Evolutionary conservation across 2,329 filamentous ascomycete species (phyloP), one percentile per base, ranked within the genome.

Genomic region (Botrytis tulipae): DNA sequence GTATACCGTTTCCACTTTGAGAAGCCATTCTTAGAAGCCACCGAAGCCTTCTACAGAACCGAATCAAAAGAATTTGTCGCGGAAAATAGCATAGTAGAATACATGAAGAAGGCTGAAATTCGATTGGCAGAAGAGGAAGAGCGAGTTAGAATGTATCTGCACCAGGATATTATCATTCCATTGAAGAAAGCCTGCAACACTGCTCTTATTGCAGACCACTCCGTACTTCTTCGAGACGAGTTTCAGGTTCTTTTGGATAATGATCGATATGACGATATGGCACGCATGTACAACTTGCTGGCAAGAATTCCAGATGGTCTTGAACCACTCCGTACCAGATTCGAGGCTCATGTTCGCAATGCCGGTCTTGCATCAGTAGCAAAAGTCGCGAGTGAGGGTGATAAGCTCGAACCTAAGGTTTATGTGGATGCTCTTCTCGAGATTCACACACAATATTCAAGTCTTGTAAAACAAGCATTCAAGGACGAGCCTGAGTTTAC

Each of bases 71-170:
- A 94, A 76, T 99, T 99, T 81, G 90, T 99, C 48, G 93, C 94
- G 18, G 95, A 98, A 82, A 99, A 99, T 82, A 97, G 93, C 76
- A 94, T 99, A 6, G 95, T 99, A 48, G 96, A 99, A 81, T 99
- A 98, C 84, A 98, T 99, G 96, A 98, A 98, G 87, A 99, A 99
- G 88, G 97, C 96, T 0, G 95, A 98, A 84, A 84, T 90, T 60
- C 91, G 96, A 46, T 84, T 99, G 75, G 90, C 93, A 12, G 96
- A 99, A 83, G 96, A 99, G 83, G 96, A 97, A 84, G 93, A 95
- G 81, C 93, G 96, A 40, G 96, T 99, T 16, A 90, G 90, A 77
- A 90, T 98, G 80, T 99, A 97, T 80, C 87, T 99, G 63, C 94
- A 98, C 80, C 89, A 90, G 51, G 96, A 99, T 82, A 98, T 98